A percentile compares a stretch with the other conserved stretches of the same genome.
phyloP scores from a whole-genome alignment of 2,329 filamentous ascomycete genomes.

The Penicillium psychrosexuale region DNA sequence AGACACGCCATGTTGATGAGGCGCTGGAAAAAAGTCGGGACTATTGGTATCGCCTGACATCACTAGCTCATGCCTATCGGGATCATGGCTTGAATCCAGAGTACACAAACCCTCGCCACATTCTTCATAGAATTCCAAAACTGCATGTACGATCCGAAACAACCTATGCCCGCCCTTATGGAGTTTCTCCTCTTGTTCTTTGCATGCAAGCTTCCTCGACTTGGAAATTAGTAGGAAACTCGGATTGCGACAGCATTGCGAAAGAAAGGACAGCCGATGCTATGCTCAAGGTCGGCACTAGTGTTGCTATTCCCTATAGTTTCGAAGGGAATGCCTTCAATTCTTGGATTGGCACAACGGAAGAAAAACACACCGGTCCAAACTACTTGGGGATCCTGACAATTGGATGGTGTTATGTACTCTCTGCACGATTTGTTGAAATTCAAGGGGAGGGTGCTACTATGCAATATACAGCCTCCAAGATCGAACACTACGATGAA shows the following conservation, averaged over 20 bases:
- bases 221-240: slow-evolving; percentile 6
- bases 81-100: slow-evolving; percentile 2
- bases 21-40: slow-evolving; percentile 10
- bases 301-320: slow-evolving; percentile 3
- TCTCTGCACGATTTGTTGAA: slow-evolving; percentile 17
- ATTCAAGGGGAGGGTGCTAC: slow-evolving; percentile 5
- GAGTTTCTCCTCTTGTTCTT: background rate
- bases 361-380: background rate
- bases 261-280: slow-evolving; percentile 1
- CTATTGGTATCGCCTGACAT: slow-evolving; percentile 15
- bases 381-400: slow-evolving; percentile 15
- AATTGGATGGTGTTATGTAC: slow-evolving; percentile 16
- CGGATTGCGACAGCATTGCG: slow-evolving; percentile 6
- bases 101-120: slow-evolving; percentile 7
- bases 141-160: slow-evolving; percentile 1
- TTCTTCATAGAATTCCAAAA: slow-evolving; percentile 11
- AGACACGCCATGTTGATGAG: background rate
- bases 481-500: background rate
- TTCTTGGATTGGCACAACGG: slow-evolving; percentile 2
- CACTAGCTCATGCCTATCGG: background rate
- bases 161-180: background rate
- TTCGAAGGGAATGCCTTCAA: slow-evolving; percentile 4
- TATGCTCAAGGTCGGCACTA: slow-evolving; percentile 7
- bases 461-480: slow-evolving; percentile 12
- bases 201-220: slow-evolving; percentile 5